phyloP scores from a whole-genome alignment of 1,284 basidiomycete genomes.

The Ustilago crameri region DNA sequence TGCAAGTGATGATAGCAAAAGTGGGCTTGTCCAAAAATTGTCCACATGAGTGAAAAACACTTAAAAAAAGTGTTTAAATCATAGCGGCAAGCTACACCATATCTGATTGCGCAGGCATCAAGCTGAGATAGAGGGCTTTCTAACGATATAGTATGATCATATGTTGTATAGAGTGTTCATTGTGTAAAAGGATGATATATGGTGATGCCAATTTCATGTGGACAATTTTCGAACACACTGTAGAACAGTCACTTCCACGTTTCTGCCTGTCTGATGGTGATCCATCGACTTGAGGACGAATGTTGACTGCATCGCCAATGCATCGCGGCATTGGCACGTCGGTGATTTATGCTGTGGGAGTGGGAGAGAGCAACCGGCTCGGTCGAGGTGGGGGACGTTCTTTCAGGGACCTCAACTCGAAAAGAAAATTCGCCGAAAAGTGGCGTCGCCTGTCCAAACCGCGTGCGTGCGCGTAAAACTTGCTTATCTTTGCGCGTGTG shows the following conservation, averaged over 20 bases:
- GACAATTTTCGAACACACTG: slow-evolving; percentile 3
- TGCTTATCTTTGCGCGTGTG: slow-evolving; percentile 3
- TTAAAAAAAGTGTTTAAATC: neutral
- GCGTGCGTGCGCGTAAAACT: slow-evolving; percentile 3
- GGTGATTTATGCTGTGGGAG: neutral
- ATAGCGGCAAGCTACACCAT: neutral
- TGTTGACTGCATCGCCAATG: no score
- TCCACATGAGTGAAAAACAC: neutral
- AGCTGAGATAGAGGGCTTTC: neutral
- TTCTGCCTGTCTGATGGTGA: no score
- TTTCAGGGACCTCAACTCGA: no score
- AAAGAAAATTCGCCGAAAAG: neutral
- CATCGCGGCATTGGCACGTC: no score
- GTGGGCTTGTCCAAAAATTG: slow-evolving; percentile 1
- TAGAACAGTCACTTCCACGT: no score
- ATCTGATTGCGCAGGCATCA: neutral
- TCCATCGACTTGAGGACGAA: no score
- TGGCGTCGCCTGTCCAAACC: neutral
- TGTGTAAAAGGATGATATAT: neutral
- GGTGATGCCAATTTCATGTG: slow-evolving; percentile 1
- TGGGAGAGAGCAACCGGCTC: no score
- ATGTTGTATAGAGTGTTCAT: neutral
- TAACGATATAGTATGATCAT: neutral
- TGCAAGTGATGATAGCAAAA: no score
- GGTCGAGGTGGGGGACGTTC: neutral